A percentile compares a stretch with the other conserved stretches of the same genome.
These are phyloP conservation scores for Dryadomyces quercivorus DNA, from an alignment of 2,329 filamentous ascomycete genomes.

Conservation along the genomic window DNA sequence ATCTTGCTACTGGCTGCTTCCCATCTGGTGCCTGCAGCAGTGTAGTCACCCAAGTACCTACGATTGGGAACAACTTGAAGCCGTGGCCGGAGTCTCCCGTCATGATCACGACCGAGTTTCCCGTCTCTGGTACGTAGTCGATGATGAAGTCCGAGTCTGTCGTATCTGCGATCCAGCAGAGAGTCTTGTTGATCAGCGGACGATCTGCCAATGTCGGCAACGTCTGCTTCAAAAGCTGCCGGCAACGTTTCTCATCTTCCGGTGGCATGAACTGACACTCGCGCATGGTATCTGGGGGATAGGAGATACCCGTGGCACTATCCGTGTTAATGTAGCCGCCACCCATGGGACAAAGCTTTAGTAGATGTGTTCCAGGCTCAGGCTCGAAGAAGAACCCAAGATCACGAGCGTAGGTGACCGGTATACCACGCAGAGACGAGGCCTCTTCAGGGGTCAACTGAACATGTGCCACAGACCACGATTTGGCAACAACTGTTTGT, in stretches of 20 bases:
- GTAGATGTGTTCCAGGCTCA: constrained; percentile 40
- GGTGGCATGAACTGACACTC: constrained; percentile 37
- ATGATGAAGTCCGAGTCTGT: constrained; percentile 47
- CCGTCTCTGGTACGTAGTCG: constrained; percentile 41
- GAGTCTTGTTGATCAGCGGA: constrained; percentile 38
- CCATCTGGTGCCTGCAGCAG: constrained; percentile 20
- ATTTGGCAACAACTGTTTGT: constrained; percentile 38
- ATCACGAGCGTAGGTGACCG: constrained; percentile 48
- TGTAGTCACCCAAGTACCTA: constrained; percentile 39
- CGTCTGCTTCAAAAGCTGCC: constrained; percentile 35
- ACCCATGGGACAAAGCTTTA: constrained; percentile 49
- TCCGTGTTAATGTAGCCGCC: constrained; percentile 35
- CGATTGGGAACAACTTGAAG: constrained; percentile 50
- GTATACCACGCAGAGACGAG: constrained; percentile 40
- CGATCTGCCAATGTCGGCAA: constrained; percentile 39
- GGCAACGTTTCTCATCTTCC: constrained; percentile 38
- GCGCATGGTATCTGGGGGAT: constrained; percentile 18
- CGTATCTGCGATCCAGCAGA: constrained; percentile 54
- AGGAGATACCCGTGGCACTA: constrained; percentile 11
- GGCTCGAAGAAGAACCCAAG: constrained; percentile 56
- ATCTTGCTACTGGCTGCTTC: neutral
- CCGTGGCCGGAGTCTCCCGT: constrained; percentile 49
- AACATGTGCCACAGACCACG: constrained; percentile 48
- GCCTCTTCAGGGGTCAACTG: constrained; percentile 43
- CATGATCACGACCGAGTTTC: constrained; percentile 33